Percentiles rank a stretch among this genome's conserved stretches.
phyloP scores from a whole-genome alignment of 148 eudicot species.

The Limonium bicolor region DNA sequence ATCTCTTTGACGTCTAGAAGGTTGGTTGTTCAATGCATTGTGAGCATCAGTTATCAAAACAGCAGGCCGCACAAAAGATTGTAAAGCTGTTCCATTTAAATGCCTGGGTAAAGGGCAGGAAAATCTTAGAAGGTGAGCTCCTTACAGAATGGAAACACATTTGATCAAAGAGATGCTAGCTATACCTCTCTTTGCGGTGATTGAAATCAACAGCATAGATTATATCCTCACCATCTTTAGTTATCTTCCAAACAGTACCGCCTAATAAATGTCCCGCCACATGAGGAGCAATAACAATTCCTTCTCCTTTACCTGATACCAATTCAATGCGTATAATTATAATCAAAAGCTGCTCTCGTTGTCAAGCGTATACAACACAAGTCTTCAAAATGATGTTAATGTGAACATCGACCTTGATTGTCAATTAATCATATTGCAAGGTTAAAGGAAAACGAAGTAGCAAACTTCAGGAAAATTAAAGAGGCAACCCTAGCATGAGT shows the following conservation, averaged over 20 bases:
- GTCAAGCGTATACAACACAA: too few relatives aligned
- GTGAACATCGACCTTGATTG: too few relatives aligned
- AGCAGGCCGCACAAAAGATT: conserved; percentile 88
- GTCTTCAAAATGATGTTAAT: too few relatives aligned
- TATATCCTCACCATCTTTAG: conserved; percentile 95
- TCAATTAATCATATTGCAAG: too few relatives aligned
- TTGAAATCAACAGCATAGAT: conserved; percentile 96
- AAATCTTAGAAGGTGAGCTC: conserved; percentile 11
- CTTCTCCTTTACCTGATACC: conserved; percentile 81
- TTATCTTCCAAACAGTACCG: conserved; percentile 89
- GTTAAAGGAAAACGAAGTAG: too few relatives aligned
- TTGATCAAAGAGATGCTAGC: background rate
- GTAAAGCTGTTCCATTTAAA: conserved; percentile 90
- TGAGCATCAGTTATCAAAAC: conserved; percentile 95
- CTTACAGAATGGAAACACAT: background rate
- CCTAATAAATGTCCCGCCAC: conserved; percentile 94
- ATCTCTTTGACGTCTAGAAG: conserved; percentile 87
- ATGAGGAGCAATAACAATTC: conserved; percentile 95
- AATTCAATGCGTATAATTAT: conserved; percentile 3
- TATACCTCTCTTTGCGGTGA: conserved; percentile 91
- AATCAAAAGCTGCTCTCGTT: too few relatives aligned
- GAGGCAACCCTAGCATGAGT: too few relatives aligned
- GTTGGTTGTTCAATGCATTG: conserved; percentile 85
- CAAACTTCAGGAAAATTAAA: too few relatives aligned
- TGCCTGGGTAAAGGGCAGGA: conserved; percentile 62